Percentiles rank a stretch among this genome's conserved stretches.
Evolutionary conservation across 2,329 filamentous ascomycete species (phyloP).

Genomic region (Colletotrichum sp.): DNA sequence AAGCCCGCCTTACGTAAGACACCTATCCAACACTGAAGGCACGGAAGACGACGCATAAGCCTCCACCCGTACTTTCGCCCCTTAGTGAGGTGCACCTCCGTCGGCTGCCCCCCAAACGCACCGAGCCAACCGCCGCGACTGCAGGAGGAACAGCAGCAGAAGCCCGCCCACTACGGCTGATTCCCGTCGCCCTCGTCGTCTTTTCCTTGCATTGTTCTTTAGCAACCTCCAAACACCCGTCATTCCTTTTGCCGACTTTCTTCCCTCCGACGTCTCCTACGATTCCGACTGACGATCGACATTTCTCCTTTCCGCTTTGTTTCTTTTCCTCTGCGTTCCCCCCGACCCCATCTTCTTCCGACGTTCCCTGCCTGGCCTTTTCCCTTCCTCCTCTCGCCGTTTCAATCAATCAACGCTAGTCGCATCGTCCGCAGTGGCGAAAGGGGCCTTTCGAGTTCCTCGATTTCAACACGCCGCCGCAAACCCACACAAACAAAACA

Average conservation of each 20-base stretch:
- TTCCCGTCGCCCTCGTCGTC: background rate
- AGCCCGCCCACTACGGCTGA: background rate
- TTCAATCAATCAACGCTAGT: conserved; percentile 6
- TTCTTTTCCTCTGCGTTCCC: background rate
- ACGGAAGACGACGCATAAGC: background rate
- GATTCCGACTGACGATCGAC: background rate
- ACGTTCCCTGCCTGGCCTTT: background rate
- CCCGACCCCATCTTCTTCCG: background rate
- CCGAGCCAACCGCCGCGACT: background rate
- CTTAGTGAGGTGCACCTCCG: background rate
- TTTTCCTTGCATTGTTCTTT: conserved; percentile 2
- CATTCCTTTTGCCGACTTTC: conserved; percentile 8
- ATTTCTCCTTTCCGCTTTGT: conserved; percentile 13
- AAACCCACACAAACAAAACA: background rate
- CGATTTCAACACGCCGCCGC: background rate
- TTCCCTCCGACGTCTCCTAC: conserved; percentile 2
- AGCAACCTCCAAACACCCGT: background rate
- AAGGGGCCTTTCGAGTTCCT: background rate
- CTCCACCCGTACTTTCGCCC: background rate
- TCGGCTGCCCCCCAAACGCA: background rate
- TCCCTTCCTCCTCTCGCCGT: background rate
- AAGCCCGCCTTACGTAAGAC: background rate
- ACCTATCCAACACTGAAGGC: background rate
- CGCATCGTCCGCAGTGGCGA: conserved; percentile 19
- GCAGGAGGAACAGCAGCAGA: background rate